Conservation (phyloP, 352 stramenopile genomes). For the Pythium scleroteichum region DNA sequence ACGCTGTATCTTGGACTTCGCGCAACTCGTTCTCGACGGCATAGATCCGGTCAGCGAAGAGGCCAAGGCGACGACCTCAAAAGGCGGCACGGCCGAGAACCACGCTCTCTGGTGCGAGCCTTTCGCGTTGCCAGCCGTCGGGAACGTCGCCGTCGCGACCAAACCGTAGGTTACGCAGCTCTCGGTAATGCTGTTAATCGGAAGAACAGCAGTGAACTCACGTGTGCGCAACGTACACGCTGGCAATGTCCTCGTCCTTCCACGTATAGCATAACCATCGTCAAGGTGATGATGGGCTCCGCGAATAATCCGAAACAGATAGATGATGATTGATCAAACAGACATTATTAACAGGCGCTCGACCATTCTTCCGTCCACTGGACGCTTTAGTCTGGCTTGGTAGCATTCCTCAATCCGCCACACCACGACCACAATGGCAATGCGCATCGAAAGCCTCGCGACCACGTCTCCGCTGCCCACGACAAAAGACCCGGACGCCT, state of each 20-base stretch:
- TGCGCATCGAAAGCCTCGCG: constrained; percentile 3
- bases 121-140: constrained; percentile 13
- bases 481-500: constrained; percentile 8
- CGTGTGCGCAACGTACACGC: background rate
- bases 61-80: background rate
- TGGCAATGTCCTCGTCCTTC: no score
- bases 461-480: background rate
- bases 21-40: constrained; percentile 9
- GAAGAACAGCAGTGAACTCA: background rate
- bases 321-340: no score
- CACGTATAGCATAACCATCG: no score
- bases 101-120: constrained; percentile 17
- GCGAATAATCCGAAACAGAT: background rate
- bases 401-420: no score
- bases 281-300: no score
- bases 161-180: constrained; percentile 7
- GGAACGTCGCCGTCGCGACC: constrained; percentile 13
- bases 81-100: constrained; percentile 3
- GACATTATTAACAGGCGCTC: no score
- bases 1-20: constrained; percentile 9
- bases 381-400: no score
- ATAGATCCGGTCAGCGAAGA: constrained; percentile 16
- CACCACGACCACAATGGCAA: constrained; percentile 1
- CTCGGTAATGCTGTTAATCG: no score
- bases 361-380: no score